Conservation (phyloP, 2,329 filamentous ascomycete genomes). For the Aspergillus viridinutans region DNA sequence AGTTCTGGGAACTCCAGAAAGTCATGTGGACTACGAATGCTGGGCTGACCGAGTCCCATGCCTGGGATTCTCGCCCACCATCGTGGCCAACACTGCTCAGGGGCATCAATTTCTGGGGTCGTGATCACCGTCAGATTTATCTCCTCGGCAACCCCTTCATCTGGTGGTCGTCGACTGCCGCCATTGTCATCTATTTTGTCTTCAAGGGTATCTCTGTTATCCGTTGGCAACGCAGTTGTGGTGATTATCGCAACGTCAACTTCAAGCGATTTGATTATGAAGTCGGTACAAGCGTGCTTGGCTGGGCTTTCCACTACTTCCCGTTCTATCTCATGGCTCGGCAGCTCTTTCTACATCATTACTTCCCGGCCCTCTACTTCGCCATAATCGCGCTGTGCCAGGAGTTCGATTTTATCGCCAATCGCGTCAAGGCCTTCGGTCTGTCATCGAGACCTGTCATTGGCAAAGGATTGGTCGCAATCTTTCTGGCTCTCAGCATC, state of each 20-base stretch:
- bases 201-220: conserved; percentile 88
- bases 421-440: conserved; percentile 65
- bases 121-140: conserved; percentile 90
- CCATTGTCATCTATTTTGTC: conserved; percentile 69
- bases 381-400: conserved; percentile 86
- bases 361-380: conserved; percentile 96
- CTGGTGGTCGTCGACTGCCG: conserved; percentile 84
- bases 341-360: conserved; percentile 97
- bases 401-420: conserved; percentile 78
- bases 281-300: conserved; percentile 81
- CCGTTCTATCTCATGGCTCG: conserved; percentile 98
- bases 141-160: conserved; percentile 91
- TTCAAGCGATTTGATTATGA: conserved; percentile 99
- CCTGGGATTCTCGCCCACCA: conserved; percentile 92
- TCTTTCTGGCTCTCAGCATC: conserved; percentile 70
- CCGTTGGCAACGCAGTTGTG: conserved; percentile 89
- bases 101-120: conserved; percentile 99
- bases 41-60: conserved; percentile 90
- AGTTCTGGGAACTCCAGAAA: conserved; percentile 94
- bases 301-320: conserved; percentile 98
- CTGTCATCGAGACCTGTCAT: conserved; percentile 66
- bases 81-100: conserved; percentile 90
- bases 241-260: conserved; percentile 73
- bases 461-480: conserved; percentile 68
- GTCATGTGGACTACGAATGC: conserved; percentile 99